Conservation (phyloP, 2,329 filamentous ascomycete genomes). For the Penicillium sp. region DNA sequence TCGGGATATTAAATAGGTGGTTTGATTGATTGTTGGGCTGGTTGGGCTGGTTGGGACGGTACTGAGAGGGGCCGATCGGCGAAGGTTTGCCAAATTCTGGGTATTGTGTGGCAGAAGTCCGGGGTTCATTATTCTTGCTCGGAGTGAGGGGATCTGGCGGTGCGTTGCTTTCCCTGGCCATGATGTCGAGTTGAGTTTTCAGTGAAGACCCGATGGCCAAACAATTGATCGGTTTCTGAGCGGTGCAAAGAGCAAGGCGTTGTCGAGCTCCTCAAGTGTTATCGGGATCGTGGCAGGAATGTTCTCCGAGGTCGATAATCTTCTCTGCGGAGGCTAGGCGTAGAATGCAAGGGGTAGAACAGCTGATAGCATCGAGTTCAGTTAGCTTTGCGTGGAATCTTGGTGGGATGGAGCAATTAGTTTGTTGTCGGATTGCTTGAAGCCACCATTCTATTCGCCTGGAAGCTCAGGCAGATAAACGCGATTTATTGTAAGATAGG, state of each 20-base stretch:
- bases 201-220: neutral
- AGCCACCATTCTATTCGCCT: neutral
- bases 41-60: constrained; percentile 35
- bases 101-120: constrained; percentile 35
- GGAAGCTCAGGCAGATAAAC: too few relatives aligned
- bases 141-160: constrained; percentile 35
- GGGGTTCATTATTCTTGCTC: constrained; percentile 34
- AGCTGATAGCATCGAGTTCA: neutral
- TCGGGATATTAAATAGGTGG: constrained; percentile 51
- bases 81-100: constrained; percentile 58
- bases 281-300: neutral
- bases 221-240: neutral
- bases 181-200: constrained; percentile 27
- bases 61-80: constrained; percentile 47
- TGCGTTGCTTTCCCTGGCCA: constrained; percentile 52
- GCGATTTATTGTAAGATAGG: too few relatives aligned
- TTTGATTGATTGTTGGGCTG: constrained; percentile 26
- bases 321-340: neutral
- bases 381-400: neutral
- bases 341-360: neutral
- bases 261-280: neutral
- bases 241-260: neutral
- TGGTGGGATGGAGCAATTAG: neutral
- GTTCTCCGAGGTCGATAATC: neutral
- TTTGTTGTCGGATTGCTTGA: neutral